A percentile compares a stretch with the other conserved stretches of the same genome.
phyloP scores from a whole-genome alignment of 2,329 filamentous ascomycete genomes.

The Sphaerulina vaccinii region DNA sequence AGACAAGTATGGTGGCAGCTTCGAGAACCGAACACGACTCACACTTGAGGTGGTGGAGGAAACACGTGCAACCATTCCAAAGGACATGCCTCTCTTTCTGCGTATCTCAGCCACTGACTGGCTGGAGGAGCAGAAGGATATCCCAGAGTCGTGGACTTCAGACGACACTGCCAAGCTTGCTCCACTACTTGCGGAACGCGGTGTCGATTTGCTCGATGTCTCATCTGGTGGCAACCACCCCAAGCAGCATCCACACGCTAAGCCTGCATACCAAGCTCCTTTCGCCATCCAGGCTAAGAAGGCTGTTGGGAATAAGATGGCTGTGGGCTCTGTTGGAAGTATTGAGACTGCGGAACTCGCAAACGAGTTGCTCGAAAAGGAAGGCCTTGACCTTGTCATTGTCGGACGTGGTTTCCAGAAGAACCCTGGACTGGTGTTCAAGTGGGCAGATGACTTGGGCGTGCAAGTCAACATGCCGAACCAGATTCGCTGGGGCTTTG shows the following conservation, averaged over 20 bases:
- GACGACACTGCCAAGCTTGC: constrained; percentile 65
- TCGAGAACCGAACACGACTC: constrained; percentile 68
- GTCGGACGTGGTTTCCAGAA: constrained; percentile 75
- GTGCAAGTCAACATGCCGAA: constrained; percentile 70
- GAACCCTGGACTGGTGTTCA: constrained; percentile 53
- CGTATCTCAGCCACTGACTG: constrained; percentile 75
- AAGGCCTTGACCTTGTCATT: constrained; percentile 65
- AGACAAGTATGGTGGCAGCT: constrained; percentile 66
- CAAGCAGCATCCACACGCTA: constrained; percentile 54
- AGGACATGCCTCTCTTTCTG: constrained; percentile 68
- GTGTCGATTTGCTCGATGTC: constrained; percentile 81
- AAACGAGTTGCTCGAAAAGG: constrained; percentile 55
- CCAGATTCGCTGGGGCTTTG: constrained; percentile 65
- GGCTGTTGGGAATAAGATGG: constrained; percentile 67
- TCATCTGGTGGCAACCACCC: constrained; percentile 71
- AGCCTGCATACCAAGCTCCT: constrained; percentile 70
- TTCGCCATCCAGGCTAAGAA: constrained; percentile 71
- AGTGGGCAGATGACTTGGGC: constrained; percentile 68
- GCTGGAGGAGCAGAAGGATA: constrained; percentile 59
- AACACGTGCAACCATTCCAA: constrained; percentile 62
- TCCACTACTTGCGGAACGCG: constrained; percentile 64
- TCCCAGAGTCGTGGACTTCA: constrained; percentile 64
- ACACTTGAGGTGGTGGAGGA: constrained; percentile 65
- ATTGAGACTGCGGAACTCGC: constrained; percentile 71
- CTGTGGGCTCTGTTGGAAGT: constrained; percentile 72